Percentiles rank a stretch among this genome's conserved stretches.
These are phyloP conservation scores for Emmonsiellopsis sp. DNA, from an alignment of 2,329 filamentous ascomycete species.

Conservation along the genomic window DNA sequence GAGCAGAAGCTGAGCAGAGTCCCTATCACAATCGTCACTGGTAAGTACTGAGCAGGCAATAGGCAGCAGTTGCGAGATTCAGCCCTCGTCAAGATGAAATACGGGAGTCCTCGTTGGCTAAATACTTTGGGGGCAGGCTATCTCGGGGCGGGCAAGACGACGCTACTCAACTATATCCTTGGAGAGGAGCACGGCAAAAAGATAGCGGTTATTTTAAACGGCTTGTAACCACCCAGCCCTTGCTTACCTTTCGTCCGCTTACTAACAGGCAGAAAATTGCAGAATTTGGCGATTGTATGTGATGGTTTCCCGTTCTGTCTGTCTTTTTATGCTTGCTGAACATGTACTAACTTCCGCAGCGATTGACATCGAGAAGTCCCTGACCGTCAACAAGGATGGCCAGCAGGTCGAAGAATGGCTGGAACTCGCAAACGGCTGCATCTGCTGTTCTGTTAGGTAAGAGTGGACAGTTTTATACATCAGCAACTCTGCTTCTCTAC, in stretches of 20 bases:
- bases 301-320: neutral
- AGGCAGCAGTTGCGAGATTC: neutral
- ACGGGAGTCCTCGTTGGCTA: slow-evolving; percentile 2
- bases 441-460: slow-evolving; percentile 94
- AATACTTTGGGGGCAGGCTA: slow-evolving; percentile 54
- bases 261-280: slow-evolving; percentile 12
- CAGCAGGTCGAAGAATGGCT: slow-evolving; percentile 89
- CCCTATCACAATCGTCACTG: slow-evolving; percentile 42
- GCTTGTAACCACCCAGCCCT: slow-evolving; percentile 30
- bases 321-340: slow-evolving; percentile 1
- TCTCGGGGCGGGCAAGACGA: slow-evolving; percentile 91
- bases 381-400: slow-evolving; percentile 78
- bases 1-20: slow-evolving; percentile 29
- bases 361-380: slow-evolving; percentile 87
- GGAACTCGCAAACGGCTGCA: slow-evolving; percentile 90
- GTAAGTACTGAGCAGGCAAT: slow-evolving; percentile 19
- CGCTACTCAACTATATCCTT: slow-evolving; percentile 88
- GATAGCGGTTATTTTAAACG: slow-evolving; percentile 95
- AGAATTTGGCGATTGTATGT: slow-evolving; percentile 75
- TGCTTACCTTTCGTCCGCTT: neutral
- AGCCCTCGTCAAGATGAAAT: neutral
- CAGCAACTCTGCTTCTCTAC: neutral
- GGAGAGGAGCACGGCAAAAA: slow-evolving; percentile 94
- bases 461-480: neutral
- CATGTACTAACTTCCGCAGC: slow-evolving; percentile 40